These are phyloP conservation scores for Brassica hybrid DNA, from an alignment of 441 rosid species.

Conservation along the genomic window DNA sequence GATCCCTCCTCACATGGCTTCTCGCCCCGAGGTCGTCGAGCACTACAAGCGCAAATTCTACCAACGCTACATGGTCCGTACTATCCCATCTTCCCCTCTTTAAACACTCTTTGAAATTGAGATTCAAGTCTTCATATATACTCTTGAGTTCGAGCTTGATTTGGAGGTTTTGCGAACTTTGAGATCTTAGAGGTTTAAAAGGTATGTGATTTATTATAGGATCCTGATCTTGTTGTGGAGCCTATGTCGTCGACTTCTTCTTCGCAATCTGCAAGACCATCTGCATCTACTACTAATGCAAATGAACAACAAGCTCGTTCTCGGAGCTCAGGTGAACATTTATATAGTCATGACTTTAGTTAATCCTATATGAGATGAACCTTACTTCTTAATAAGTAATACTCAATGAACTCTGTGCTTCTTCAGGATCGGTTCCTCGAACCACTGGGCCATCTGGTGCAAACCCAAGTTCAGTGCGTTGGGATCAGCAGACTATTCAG, in stretches of 20 bases:
- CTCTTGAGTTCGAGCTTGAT: slow-evolving; percentile 20
- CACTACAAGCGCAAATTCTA: slow-evolving; percentile 98
- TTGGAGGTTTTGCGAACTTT: slow-evolving; percentile 6
- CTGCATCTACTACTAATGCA: slow-evolving; percentile 59
- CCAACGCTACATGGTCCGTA: slow-evolving; percentile 84
- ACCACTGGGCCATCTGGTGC: slow-evolving; percentile 63
- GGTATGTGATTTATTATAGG: slow-evolving; percentile 53
- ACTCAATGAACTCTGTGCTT: slow-evolving; percentile 19
- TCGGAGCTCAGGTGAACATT: slow-evolving; percentile 60
- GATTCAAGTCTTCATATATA: background rate
- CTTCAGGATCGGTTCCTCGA: slow-evolving; percentile 75
- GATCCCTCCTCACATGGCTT: slow-evolving; percentile 90
- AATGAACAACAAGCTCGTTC: slow-evolving; percentile 59
- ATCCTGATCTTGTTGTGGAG: slow-evolving; percentile 85
- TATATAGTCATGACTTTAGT: background rate
- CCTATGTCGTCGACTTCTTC: slow-evolving; percentile 59
- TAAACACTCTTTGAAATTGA: background rate
- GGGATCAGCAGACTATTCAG: slow-evolving; percentile 90
- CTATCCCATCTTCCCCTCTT: background rate
- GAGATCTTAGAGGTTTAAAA: background rate
- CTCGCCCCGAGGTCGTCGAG: slow-evolving; percentile 83
- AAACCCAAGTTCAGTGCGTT: slow-evolving; percentile 66
- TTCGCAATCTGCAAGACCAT: slow-evolving; percentile 62
- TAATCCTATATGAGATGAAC: background rate
- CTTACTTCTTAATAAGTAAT: slow-evolving; percentile 15